These are phyloP conservation scores for Metarhizium guizhouense DNA, from an alignment of 2,329 filamentous ascomycete genomes.

Conservation along the genomic window DNA sequence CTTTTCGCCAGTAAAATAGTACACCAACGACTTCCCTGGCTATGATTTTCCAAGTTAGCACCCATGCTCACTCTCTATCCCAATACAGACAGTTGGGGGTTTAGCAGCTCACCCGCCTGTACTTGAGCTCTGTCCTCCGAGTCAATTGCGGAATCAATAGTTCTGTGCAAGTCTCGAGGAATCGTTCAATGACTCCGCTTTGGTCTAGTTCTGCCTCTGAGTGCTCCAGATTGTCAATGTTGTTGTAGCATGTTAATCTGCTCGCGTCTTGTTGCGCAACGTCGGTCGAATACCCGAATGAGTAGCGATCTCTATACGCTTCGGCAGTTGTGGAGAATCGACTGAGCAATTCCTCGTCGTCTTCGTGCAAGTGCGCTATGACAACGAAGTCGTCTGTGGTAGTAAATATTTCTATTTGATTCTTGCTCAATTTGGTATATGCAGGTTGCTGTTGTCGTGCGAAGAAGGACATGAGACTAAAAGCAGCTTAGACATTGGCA, in stretches of 20 bases:
- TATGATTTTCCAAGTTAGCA: slow-evolving; percentile 12
- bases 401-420: slow-evolving; percentile 20
- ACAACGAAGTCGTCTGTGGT: slow-evolving; percentile 31
- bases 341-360: slow-evolving; percentile 14
- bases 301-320: slow-evolving; percentile 29
- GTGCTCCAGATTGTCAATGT: too few relatives aligned
- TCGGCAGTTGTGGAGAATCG: slow-evolving; percentile 24
- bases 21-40: slow-evolving; percentile 16
- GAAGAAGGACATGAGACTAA: neutral
- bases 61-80: slow-evolving; percentile 29
- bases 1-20: slow-evolving; percentile 18
- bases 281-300: slow-evolving; percentile 26
- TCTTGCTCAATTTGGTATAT: slow-evolving; percentile 8
- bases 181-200: slow-evolving; percentile 13
- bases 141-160: too few relatives aligned
- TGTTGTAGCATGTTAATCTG: too few relatives aligned
- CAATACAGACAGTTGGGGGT: neutral
- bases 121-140: too few relatives aligned
- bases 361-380: slow-evolving; percentile 19
- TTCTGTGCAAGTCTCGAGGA: too few relatives aligned
- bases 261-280: too few relatives aligned
- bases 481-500: slow-evolving; percentile 18
- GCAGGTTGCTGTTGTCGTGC: slow-evolving; percentile 17
- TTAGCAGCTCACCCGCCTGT: neutral
- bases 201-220: slow-evolving; percentile 4